Evolutionary conservation across 2,329 filamentous ascomycete genomes (phyloP).

Genomic region (Trichoderma oligosporum): DNA sequence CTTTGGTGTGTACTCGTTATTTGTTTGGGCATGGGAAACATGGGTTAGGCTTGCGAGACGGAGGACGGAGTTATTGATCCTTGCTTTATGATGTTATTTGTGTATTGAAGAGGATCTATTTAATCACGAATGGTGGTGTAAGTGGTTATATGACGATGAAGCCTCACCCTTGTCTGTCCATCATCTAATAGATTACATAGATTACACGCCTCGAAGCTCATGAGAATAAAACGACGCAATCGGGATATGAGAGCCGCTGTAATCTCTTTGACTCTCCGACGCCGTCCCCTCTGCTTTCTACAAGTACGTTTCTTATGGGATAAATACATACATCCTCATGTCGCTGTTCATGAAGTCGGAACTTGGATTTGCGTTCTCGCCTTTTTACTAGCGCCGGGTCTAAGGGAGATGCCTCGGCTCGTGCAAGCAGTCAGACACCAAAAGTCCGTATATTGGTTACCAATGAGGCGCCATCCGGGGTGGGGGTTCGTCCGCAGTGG

Average conservation of each 20-base stretch:
- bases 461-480: background rate
- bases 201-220: no score
- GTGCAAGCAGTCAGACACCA: background rate
- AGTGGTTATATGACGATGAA: background rate
- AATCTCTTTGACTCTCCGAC: background rate
- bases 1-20: no score
- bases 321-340: background rate
- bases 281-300: background rate
- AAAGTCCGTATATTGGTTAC: no score
- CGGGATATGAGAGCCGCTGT: no score
- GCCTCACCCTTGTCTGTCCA: no score
- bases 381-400: background rate
- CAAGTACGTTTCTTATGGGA: background rate
- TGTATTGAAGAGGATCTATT: background rate
- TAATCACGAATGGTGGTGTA: background rate
- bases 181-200: no score
- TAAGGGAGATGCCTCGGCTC: conserved; percentile 15
- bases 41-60: conserved; percentile 14
- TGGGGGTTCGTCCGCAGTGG: conserved; percentile 15
- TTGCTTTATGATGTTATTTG: background rate
- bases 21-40: background rate
- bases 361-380: conserved; percentile 3
- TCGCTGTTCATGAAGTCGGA: background rate
- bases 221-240: no score
- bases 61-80: background rate